A percentile compares a stretch with the other conserved stretches of the same genome.
Conservation (phyloP, 1,139 yeast species). For the Blastobotrys illinoisensis region DNA sequence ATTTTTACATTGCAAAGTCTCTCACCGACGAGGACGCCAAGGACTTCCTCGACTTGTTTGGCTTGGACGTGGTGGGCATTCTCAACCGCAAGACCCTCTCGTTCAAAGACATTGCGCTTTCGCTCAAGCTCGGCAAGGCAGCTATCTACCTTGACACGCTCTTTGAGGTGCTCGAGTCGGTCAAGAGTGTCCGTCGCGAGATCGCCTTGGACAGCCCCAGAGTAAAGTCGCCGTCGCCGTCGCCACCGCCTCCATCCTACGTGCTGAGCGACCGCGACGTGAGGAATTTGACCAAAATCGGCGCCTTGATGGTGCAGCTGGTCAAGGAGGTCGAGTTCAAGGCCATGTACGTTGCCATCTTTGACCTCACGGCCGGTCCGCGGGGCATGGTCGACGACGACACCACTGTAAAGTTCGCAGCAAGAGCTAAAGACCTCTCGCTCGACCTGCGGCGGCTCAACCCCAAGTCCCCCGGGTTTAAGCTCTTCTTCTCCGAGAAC, state of each 20-base stretch:
- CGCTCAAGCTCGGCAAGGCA: conserved; percentile 28
- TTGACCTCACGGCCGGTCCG: conserved; percentile 19
- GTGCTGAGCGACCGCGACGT: conserved; percentile 16
- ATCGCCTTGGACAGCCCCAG: conserved; percentile 2
- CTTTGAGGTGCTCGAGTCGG: conserved; percentile 13
- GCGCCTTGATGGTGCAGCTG: conserved; percentile 30
- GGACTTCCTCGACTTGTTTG: conserved; percentile 30
- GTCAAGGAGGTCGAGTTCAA: conserved; percentile 35
- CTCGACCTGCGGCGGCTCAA: conserved; percentile 36
- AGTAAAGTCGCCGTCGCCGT: not conserved
- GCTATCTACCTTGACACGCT: conserved; percentile 22
- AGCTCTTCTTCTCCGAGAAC: conserved; percentile 31
- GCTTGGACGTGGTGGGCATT: conserved; percentile 32
- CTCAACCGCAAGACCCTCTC: conserved; percentile 29
- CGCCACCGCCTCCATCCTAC: not conserved
- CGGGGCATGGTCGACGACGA: conserved; percentile 5
- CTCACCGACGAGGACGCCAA: conserved; percentile 27
- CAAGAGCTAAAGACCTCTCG: conserved; percentile 33
- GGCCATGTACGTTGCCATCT: conserved; percentile 27
- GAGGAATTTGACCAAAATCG: conserved; percentile 24
- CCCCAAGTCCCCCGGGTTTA: conserved; percentile 37
- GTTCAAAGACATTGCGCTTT: conserved; percentile 31
- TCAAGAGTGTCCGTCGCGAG: conserved; percentile 13
- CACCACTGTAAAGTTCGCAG: conserved; percentile 19
- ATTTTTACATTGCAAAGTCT: conserved; percentile 27